Evolutionary conservation across 1,139 yeast species (phyloP), one percentile per base, ranked within the genome.

Genomic region (Pichia cactophila): DNA sequence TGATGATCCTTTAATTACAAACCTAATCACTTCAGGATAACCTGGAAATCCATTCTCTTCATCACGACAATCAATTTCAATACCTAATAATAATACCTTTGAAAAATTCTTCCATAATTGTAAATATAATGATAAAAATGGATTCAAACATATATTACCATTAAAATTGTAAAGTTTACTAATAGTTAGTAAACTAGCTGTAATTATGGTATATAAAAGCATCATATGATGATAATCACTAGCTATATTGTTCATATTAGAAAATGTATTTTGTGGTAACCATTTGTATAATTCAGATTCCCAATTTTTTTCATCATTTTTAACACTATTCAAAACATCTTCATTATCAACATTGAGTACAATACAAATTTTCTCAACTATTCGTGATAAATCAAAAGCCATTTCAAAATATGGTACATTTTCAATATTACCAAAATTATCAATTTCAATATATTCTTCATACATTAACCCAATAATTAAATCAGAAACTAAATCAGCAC

Each of bases 91-190:
- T 0, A 83, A 71, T 7, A 81, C 71, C 51, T 73, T 74, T 2
- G 88, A 80, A 56, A 79, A 78, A 44, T 78, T 72, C 58, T 80
- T 81, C 89, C 90, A 84, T 11, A 79, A 60, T 43, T 77, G 76
- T 9, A 81, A 66, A 49, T 80, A 74, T 45, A 72, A 70, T 37
- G 75, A 75, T 46, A 81, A 62, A 57, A 81, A 84, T 11, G 92
- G 92, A 58, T 82, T 82, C 43, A 74, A 52, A 16, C 74, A 70
- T 17, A 77, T 58, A 53, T 74, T 77, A 56, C 53, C 60, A 10
- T 60, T 66, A n/a, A 58, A 52, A 49, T 58, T n/a, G 49, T 76
- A 80, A 26, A 82, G 61, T 59, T 80, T 80, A 59, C 74, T 72
- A 31, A 83, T 72, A 4, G 77, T 68, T 56, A 77, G 68, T 2